Evolutionary conservation across 2,329 filamentous ascomycete species (phyloP).

Genomic region (Fusarium sp.): DNA sequence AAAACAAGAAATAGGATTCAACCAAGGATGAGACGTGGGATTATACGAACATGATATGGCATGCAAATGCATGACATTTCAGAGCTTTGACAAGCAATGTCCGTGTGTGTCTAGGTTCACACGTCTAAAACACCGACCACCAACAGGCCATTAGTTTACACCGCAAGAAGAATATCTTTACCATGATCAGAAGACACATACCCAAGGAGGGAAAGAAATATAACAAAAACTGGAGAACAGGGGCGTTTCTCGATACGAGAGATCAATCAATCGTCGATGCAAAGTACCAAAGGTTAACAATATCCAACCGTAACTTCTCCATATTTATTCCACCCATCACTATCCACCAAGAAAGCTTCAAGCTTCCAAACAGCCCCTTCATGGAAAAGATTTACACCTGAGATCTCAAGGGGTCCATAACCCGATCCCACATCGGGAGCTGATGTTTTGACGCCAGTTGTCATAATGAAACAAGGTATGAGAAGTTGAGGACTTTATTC

Average conservation of each 20-base stretch:
- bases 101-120: neutral
- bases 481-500: neutral
- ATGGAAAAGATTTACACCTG: constrained; percentile 40
- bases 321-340: constrained; percentile 29
- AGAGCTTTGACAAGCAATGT: neutral
- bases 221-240: constrained; percentile 22
- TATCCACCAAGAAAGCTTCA: constrained; percentile 30
- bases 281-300: constrained; percentile 10
- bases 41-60: constrained; percentile 13
- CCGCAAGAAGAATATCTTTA: constrained; percentile 10
- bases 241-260: constrained; percentile 22
- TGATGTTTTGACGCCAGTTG: constrained; percentile 14
- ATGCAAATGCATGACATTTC: constrained; percentile 30
- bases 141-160: constrained; percentile 20
- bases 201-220: constrained; percentile 19
- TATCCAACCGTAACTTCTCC: constrained; percentile 26
- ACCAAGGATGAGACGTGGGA: constrained; percentile 19
- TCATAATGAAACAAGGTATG: constrained; percentile 22
- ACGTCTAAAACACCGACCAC: neutral
- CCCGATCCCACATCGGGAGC: constrained; percentile 30
- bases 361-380: constrained; percentile 23
- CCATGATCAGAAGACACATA: constrained; percentile 19
- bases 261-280: constrained; percentile 19
- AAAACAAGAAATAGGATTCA: constrained; percentile 8
- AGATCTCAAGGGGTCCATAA: constrained; percentile 35